Evolutionary conservation across 129 eudicot genomes (phyloP).

Genomic region (Ambrosia artemisiifolia): DNA sequence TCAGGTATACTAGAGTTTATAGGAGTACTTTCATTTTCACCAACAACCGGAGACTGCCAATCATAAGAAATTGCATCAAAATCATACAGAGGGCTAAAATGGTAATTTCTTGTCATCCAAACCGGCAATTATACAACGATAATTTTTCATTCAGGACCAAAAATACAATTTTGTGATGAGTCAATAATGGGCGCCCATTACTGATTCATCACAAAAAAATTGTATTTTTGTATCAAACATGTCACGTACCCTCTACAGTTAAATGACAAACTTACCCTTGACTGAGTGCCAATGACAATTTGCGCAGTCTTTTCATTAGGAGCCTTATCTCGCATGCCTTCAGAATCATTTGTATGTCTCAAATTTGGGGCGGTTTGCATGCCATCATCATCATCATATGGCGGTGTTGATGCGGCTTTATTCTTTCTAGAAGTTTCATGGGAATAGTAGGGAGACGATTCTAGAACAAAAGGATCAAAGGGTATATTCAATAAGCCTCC

Average conservation of each 20-base stretch:
- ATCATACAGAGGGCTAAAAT: neutral
- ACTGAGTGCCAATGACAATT: constrained; percentile 18
- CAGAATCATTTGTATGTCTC: constrained; percentile 29
- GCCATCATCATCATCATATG: constrained; percentile 34
- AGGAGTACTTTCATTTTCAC: constrained; percentile 29
- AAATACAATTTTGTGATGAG: too few relatives aligned
- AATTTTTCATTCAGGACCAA: neutral
- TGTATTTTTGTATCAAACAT: neutral
- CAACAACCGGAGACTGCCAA: constrained; percentile 35
- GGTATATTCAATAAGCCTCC: constrained; percentile 22
- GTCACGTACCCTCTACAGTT: neutral
- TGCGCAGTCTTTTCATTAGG: constrained; percentile 33
- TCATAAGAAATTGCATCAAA: neutral
- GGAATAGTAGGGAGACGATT: too few relatives aligned
- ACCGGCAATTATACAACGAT: neutral
- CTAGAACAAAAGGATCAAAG: too few relatives aligned
- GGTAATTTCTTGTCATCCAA: neutral
- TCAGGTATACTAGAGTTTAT: constrained; percentile 14
- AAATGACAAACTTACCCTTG: constrained; percentile 39
- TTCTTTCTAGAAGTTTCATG: constrained; percentile 39
- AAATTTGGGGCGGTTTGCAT: constrained; percentile 22
- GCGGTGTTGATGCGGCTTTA: constrained; percentile 21
- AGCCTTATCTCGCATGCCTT: constrained; percentile 26
- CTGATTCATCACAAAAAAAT: neutral
- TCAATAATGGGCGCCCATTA: neutral